Evolutionary conservation across 768 basidiomycete genomes (phyloP).

Genomic region (Coprinopsis marcescibilis): DNA sequence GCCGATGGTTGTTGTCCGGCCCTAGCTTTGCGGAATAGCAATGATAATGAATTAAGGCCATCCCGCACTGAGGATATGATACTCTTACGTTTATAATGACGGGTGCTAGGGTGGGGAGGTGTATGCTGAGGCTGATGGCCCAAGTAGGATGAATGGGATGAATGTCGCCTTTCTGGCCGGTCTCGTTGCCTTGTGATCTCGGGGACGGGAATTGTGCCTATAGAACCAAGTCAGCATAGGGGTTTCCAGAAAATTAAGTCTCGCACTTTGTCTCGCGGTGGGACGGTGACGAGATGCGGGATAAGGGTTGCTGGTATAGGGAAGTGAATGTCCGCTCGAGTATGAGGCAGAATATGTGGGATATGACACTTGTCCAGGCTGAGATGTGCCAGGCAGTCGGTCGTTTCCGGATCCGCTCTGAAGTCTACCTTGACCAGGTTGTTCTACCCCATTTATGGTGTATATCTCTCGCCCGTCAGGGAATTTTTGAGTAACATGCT

Average conservation of each 20-base stretch:
- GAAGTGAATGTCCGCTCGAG: too few relatives aligned
- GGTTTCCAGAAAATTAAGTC: too few relatives aligned
- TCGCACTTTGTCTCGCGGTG: too few relatives aligned
- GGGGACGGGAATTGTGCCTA: too few relatives aligned
- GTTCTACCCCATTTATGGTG: slow-evolving; percentile 65
- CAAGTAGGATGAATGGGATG: too few relatives aligned
- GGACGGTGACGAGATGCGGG: too few relatives aligned
- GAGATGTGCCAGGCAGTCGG: background rate
- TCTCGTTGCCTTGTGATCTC: too few relatives aligned
- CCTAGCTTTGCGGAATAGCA: background rate
- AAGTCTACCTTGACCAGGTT: slow-evolving; percentile 22
- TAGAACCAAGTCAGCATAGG: too few relatives aligned
- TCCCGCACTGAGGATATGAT: slow-evolving; percentile 3
- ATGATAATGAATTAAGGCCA: slow-evolving; percentile 23
- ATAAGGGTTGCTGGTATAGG: too few relatives aligned
- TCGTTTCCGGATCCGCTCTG: background rate
- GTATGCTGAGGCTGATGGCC: too few relatives aligned
- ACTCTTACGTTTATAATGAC: slow-evolving; percentile 10
- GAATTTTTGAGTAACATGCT: slow-evolving; percentile 59
- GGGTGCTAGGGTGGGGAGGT: background rate
- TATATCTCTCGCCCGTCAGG: slow-evolving; percentile 62
- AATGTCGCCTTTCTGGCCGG: too few relatives aligned
- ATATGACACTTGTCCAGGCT: background rate
- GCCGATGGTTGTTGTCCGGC: background rate
- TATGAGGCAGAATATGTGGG: too few relatives aligned